Evolutionary conservation across 225 moss, liverwort and hornwort genomes (phyloP), one percentile per base, ranked within the genome.

Genomic region (Ulota crispa): DNA sequence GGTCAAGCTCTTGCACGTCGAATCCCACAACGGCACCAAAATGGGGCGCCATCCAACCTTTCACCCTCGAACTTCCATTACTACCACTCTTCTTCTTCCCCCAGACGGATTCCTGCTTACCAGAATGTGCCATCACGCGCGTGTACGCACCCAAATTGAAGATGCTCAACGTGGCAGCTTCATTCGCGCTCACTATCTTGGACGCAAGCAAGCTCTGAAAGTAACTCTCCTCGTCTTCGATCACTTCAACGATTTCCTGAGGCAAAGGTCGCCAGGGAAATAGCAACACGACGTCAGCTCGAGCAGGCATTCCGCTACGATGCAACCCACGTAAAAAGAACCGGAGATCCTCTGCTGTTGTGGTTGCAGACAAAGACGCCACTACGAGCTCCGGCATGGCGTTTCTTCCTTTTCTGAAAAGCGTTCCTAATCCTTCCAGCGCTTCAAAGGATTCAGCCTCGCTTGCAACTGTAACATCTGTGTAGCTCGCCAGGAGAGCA

Each of bases 241-340:
- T 85, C 8, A 93, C 89, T 26, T 55, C 30, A 0, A 60, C 39
- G 12, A 88, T 69, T 1, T 75, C 80, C 9, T 53, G 14, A 2
- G 89, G 70, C 12, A 90, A 4, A 0, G 87, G 86, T 3, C 84
- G 82, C 80, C 78, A 68, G 0, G 96, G 96, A 30, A 92, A 93
- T 2, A 97, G 83, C 5, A 97, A 74, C 9, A 91, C 91, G 31
- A 97, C 91, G 52, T 97, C 96, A 5, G 96, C 89, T 8, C 88
- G 88, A 0, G 96, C 95, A 21, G 92, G 93, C 24, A 80, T 88
- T 12, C 96, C 96, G 53, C 96, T 97, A 8, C 96, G 89, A 72
- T 97, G 95, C 74, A 93, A 64, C 2, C 92, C 92, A 6, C 96
- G 80, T 0, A 97, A 81, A 34, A 97, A 97, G 54, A 95, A 28